Base-by-base conservation (phyloP, 208 protist species). In the Trypanosoma brucei region DNA sequence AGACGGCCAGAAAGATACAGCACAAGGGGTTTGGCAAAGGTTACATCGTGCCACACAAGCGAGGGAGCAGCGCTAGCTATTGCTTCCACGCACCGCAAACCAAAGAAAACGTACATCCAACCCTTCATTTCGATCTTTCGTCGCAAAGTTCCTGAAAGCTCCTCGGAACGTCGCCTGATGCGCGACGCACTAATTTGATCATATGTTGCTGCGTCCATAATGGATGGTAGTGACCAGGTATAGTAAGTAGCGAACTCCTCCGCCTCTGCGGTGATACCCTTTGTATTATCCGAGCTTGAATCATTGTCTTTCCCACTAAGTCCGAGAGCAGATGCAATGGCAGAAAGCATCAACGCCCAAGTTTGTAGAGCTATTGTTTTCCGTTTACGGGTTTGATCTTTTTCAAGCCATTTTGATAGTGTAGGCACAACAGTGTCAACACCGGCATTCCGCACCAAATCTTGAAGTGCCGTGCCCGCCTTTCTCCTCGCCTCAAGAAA, bases 41-140 rank as follows among this genome's bases (percentile, higher is more conserved):
- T 62, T 14, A 79, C 58, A 37, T 78, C 59, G 1, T 67, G 67
- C 65, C 86, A 93, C 42, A 92, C 62, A 51, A 70, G 65, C 9
- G 63, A 38, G 2, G 86, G 86, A 6, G 79, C 63, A 6, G 77
- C 79, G 8, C 55, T 62, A 3, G 76, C 61, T 50, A 93, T 78
- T 9, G 76, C 66, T 68, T 96, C 86, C 7, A 81, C 70, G 36
- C 76, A 84, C 9, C 90, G 90, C 55, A 96, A 70, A 37, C 64
- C 85, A 78, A 87, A 93, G 74, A 84, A 96, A 44, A 92, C 56
- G 62, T 79, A 79, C 14, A 71, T 67, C 90, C 90, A 96, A 5
- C 85, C 75, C 31, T 81, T 75, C 54, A 80, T 40, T 69, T 92
- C 79, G 36, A 75, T 65, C 70, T 88, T 89, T 44, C 73, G 71